These are phyloP conservation scores for Colletotrichum shisoi DNA, from an alignment of 2,329 filamentous ascomycete genomes.

Conservation along the genomic window DNA sequence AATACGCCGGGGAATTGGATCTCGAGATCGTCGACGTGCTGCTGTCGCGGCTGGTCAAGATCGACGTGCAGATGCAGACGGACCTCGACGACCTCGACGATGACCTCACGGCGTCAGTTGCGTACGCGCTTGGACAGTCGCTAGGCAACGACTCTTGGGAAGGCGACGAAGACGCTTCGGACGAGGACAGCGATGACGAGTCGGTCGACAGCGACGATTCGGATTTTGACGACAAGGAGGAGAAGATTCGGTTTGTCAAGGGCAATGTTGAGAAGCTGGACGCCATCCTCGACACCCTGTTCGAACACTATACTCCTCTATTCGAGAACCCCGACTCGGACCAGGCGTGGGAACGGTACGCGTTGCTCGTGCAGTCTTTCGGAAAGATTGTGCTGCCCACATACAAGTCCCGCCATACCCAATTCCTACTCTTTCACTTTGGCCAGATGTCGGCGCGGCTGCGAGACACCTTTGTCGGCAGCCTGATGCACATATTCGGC, in stretches of 20 bases:
- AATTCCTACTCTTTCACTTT: slow-evolving; percentile 96
- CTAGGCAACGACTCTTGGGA: slow-evolving; percentile 53
- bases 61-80: slow-evolving; percentile 93
- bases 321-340: slow-evolving; percentile 74
- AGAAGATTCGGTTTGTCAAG: slow-evolving; percentile 74
- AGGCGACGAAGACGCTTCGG: slow-evolving; percentile 64
- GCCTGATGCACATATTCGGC: slow-evolving; percentile 69
- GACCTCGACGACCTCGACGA: slow-evolving; percentile 94
- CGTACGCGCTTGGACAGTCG: slow-evolving; percentile 58
- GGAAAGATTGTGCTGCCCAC: slow-evolving; percentile 87
- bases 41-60: slow-evolving; percentile 85
- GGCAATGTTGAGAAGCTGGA: slow-evolving; percentile 92
- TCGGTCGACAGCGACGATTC: slow-evolving; percentile 75
- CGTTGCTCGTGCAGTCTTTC: slow-evolving; percentile 85
- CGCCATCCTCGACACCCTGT: slow-evolving; percentile 85
- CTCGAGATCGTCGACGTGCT: slow-evolving; percentile 84
- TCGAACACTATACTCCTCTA: slow-evolving; percentile 78
- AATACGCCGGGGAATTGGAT: slow-evolving; percentile 79
- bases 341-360: slow-evolving; percentile 75
- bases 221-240: slow-evolving; percentile 69
- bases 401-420: slow-evolving; percentile 89
- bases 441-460: slow-evolving; percentile 81
- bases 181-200: slow-evolving; percentile 73
- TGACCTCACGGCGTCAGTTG: slow-evolving; percentile 77
- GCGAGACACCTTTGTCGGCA: slow-evolving; percentile 82